Percentiles rank a stretch among this genome's conserved stretches.
Evolutionary conservation across 179 eudicot genomes (phyloP).

Genomic region (Beta macrorhiza): DNA sequence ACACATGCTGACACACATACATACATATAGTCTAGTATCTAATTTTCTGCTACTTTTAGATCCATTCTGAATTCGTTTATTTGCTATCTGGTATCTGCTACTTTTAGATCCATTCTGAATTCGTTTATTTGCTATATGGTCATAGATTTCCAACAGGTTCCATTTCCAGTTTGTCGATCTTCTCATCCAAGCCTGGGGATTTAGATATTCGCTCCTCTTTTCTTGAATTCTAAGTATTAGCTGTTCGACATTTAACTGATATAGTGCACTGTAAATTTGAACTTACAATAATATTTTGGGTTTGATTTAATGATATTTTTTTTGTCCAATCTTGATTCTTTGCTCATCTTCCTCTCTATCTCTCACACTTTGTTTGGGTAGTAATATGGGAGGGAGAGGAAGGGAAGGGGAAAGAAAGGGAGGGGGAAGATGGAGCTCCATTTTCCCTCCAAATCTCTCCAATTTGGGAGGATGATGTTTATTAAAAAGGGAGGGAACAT

Average conservation of each 20-base stretch:
- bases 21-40: neutral
- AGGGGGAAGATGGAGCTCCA: too few species aligned
- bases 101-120: too few species aligned
- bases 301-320: neutral
- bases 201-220: constrained; percentile 58
- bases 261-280: constrained; percentile 19
- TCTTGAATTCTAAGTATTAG: constrained; percentile 52
- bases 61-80: constrained; percentile 37
- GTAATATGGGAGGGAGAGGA: too few species aligned
- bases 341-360: neutral
- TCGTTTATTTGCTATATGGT: constrained; percentile 40
- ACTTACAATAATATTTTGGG: neutral
- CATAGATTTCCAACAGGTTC: constrained; percentile 50
- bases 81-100: constrained; percentile 48
- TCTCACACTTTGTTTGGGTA: neutral
- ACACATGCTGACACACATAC: too few species aligned
- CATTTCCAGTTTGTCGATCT: constrained; percentile 48
- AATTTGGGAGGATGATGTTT: too few species aligned
- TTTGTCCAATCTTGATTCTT: constrained; percentile 9
- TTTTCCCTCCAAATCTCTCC: too few species aligned
- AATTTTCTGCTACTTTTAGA: constrained; percentile 9
- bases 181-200: constrained; percentile 55
- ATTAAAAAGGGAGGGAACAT: too few species aligned
- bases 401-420: too few species aligned
- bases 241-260: constrained; percentile 1